These are phyloP conservation scores for Sphaerulina musiva DNA, from an alignment of 2,329 filamentous ascomycete species.

Conservation along the genomic window DNA sequence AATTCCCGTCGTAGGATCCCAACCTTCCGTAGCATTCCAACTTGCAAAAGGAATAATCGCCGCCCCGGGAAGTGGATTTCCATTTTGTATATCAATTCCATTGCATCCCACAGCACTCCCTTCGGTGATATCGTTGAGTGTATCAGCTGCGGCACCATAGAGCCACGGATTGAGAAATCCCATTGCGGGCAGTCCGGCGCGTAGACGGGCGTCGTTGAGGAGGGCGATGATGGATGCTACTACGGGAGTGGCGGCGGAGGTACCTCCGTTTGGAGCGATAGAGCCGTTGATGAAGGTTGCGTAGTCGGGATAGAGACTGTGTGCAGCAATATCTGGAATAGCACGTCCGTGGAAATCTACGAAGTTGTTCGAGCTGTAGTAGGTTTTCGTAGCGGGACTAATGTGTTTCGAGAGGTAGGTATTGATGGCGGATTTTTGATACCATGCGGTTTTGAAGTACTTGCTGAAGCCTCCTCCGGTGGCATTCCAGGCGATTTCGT, in stretches of 20 bases:
- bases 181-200: slow-evolving; percentile 40
- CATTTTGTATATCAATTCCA: slow-evolving; percentile 16
- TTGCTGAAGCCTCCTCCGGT: slow-evolving; percentile 40
- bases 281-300: slow-evolving; percentile 36
- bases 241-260: slow-evolving; percentile 50
- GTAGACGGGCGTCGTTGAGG: slow-evolving; percentile 56
- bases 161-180: slow-evolving; percentile 56
- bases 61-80: slow-evolving; percentile 7
- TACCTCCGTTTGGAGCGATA: slow-evolving; percentile 37
- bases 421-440: slow-evolving; percentile 38
- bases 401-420: slow-evolving; percentile 20
- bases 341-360: slow-evolving; percentile 34
- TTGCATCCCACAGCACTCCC: slow-evolving; percentile 26
- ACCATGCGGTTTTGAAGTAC: slow-evolving; percentile 38
- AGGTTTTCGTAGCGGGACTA: slow-evolving; percentile 14
- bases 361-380: slow-evolving; percentile 20
- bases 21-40: slow-evolving; percentile 23
- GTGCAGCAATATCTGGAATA: slow-evolving; percentile 42
- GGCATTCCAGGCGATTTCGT: slow-evolving; percentile 32
- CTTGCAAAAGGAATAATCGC: slow-evolving; percentile 21
- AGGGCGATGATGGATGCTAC: slow-evolving; percentile 54
- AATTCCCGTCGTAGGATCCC: slow-evolving; percentile 22
- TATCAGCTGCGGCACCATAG: slow-evolving; percentile 41
- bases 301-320: slow-evolving; percentile 36
- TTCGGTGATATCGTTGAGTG: slow-evolving; percentile 43